These are phyloP conservation scores for Eutrema salsugineum DNA, from an alignment of 441 rosid species.

Conservation along the genomic window DNA sequence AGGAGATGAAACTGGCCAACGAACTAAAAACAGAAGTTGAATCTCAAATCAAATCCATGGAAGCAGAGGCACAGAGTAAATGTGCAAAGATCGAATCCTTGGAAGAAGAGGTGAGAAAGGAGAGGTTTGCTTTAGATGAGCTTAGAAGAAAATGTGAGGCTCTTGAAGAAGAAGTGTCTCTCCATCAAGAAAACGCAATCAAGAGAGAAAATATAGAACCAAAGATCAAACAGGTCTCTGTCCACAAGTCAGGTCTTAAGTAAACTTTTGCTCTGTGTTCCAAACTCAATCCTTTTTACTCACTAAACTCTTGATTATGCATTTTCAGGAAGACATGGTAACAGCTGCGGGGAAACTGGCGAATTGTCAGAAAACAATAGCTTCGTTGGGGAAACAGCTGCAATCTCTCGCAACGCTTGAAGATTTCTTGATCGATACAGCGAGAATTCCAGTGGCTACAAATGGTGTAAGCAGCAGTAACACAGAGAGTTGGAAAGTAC, in stretches of 20 bases:
- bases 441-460: slow-evolving; percentile 32
- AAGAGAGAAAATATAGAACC: slow-evolving; percentile 43
- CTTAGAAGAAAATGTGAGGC: slow-evolving; percentile 48
- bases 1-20: slow-evolving; percentile 42
- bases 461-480: slow-evolving; percentile 31
- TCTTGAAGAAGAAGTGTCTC: slow-evolving; percentile 62
- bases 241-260: not conserved
- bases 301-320: slow-evolving; percentile 6
- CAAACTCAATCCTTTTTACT: not conserved
- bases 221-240: slow-evolving; percentile 72
- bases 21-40: slow-evolving; percentile 54
- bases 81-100: slow-evolving; percentile 46
- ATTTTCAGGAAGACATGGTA: slow-evolving; percentile 63
- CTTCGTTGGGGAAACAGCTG: slow-evolving; percentile 76
- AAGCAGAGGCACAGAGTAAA: slow-evolving; percentile 46
- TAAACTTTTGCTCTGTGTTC: not conserved
- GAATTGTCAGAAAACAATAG: slow-evolving; percentile 88
- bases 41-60: slow-evolving; percentile 44
- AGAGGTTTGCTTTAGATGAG: slow-evolving; percentile 44
- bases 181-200: slow-evolving; percentile 47
- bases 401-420: slow-evolving; percentile 90
- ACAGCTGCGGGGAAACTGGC: slow-evolving; percentile 80
- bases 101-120: slow-evolving; percentile 54
- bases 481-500: slow-evolving; percentile 52
- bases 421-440: slow-evolving; percentile 81